Evolutionary conservation across 441 rosid genomes (phyloP), one percentile per base, ranked within the genome.

Genomic region (Mallotus repandus): DNA sequence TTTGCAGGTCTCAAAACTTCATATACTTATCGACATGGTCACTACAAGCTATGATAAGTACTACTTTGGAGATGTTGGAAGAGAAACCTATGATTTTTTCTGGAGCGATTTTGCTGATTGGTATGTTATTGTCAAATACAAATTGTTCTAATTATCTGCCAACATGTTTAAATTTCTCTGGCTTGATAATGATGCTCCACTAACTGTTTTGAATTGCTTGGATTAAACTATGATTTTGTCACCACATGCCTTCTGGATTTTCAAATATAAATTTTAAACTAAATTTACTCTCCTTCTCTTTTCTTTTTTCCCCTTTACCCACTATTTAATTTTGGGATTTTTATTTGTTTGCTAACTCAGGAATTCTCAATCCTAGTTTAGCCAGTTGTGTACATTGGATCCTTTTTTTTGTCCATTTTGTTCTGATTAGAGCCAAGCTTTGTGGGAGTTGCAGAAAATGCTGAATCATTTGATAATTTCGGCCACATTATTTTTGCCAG

Each of bases 41-140:
- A 95, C 98, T 69, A 69, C 84, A 75, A 88, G 99, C 83, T 92
- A 92, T 76, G 93, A 95, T 52, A 95, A 88, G 79, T 88, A 84
- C 75, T 92, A 85, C 90, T 92, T 95, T 79, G 98, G 97, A 74
- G 99, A 92, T 57, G 87, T 90, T 68, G 99, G 94, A 67, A 92
- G 99, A 85, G 99, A 95, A 83, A 83, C 75, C 73, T 92, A 95
- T 84, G 97, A 95, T 71, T 95, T 95, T 86, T 91, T 92, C 76
- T 92, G 99, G 99, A 88, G 98, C 49, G 99, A 92, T 80, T 95
- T 89, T 75, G 99, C 99, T 48, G 97, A 95, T 82, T 95, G 99
- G 99, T 95, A 88, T 69, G 77, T 70, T 59, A 29, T 76, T 22
- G 71, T 55, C 65, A 1, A 6, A 18, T 13, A 9, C 63, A 74